phyloP scores from a whole-genome alignment of 495 filamentous ascomycete species.

The Xylaria acuta region DNA sequence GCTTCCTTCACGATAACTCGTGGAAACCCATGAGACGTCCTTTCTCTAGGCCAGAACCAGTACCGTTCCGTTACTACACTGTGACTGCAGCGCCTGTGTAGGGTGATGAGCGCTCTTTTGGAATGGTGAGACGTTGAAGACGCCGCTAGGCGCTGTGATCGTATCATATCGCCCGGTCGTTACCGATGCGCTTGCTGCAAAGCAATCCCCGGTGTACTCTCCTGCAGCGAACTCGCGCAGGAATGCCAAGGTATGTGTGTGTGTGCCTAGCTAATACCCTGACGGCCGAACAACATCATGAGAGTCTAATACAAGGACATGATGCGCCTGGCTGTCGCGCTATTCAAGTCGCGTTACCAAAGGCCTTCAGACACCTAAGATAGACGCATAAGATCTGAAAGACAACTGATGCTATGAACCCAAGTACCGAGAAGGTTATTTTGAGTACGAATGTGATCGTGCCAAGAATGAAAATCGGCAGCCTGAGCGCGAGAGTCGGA shows the following conservation, averaged over 20 bases:
- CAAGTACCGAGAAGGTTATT: background rate
- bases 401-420: background rate
- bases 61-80: background rate
- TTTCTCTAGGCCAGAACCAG: background rate
- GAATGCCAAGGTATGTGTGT: background rate
- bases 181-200: background rate
- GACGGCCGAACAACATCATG: background rate
- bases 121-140: background rate
- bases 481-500: background rate
- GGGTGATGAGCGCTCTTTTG: background rate
- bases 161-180: background rate
- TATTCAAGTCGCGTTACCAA: background rate
- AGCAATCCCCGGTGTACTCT: background rate
- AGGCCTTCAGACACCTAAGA: background rate
- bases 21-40: too few relatives aligned
- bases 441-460: background rate
- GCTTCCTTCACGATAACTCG: background rate
- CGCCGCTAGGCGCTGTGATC: background rate
- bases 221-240: background rate
- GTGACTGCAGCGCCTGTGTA: background rate
- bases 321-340: background rate
- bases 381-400: background rate
- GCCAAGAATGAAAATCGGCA: background rate
- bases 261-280: background rate
- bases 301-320: background rate